Conservation (phyloP, 169 alveolate species). For the Cryptosporidium canis region DNA sequence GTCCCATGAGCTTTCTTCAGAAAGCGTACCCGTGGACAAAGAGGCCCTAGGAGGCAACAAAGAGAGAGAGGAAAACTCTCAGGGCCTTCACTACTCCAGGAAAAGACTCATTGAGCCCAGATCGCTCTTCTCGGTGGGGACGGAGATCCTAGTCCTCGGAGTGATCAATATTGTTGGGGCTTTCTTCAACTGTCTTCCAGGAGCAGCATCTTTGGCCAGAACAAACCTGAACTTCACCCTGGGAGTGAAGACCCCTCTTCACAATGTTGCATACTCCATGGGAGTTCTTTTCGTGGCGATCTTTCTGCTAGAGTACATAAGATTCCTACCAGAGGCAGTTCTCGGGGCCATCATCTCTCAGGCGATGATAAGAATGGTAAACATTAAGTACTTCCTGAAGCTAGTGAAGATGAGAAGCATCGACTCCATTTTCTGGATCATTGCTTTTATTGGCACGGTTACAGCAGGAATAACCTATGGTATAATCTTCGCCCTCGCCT, state of each 20-base stretch:
- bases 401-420: constrained; percentile 37
- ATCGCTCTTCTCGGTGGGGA: constrained; percentile 47
- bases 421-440: constrained; percentile 46
- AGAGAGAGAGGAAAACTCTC: not conserved
- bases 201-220: constrained; percentile 65
- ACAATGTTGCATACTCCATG: constrained; percentile 48
- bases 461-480: constrained; percentile 59
- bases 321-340: constrained; percentile 54
- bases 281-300: constrained; percentile 50
- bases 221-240: constrained; percentile 34
- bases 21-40: not conserved
- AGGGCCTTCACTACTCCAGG: not conserved
- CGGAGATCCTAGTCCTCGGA: constrained; percentile 57
- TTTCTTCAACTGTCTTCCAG: constrained; percentile 60
- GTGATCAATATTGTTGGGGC: constrained; percentile 53
- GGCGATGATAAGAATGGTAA: constrained; percentile 54
- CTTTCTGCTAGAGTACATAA: constrained; percentile 47
- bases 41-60: not conserved
- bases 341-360: constrained; percentile 58
- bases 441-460: constrained; percentile 52
- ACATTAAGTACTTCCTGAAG: constrained; percentile 3
- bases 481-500: constrained; percentile 12
- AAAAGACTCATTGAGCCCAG: constrained; percentile 13
- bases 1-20: not conserved
- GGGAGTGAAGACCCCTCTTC: constrained; percentile 50